phyloP scores from a whole-genome alignment of 2,329 filamentous ascomycete genomes.

The Trichoderma pleuroti region DNA sequence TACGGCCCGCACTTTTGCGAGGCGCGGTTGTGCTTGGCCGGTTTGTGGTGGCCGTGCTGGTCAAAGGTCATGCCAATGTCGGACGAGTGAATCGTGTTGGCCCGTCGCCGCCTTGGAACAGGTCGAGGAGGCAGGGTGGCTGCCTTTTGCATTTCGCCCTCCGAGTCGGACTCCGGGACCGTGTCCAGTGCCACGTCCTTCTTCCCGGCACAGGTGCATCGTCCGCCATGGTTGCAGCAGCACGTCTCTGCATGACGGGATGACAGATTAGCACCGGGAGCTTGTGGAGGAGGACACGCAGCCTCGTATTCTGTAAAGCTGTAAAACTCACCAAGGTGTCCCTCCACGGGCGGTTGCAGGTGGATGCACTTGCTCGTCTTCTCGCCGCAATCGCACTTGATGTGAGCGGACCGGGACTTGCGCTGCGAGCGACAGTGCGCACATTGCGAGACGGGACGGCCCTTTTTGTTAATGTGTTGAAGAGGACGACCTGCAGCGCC shows the following conservation, averaged over 20 bases:
- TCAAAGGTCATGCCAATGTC: conserved; percentile 58
- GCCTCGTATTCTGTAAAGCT: conserved; percentile 18
- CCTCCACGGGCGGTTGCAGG: conserved; percentile 54
- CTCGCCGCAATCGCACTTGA: conserved; percentile 95
- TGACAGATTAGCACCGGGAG: conserved; percentile 18
- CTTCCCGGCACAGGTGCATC: conserved; percentile 63
- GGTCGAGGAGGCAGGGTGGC: conserved; percentile 39
- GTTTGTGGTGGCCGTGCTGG: conserved; percentile 62
- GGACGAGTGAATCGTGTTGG: conserved; percentile 62
- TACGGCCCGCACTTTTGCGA: conserved; percentile 62
- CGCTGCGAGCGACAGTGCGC: conserved; percentile 93
- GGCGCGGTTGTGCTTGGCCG: conserved; percentile 57
- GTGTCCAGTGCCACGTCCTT: conserved; percentile 59
- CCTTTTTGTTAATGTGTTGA: conserved; percentile 95
- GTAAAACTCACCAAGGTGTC: conserved; percentile 53
- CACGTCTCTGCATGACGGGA: conserved; percentile 52
- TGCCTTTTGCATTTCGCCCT: conserved; percentile 40
- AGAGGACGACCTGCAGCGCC: conserved; percentile 71
- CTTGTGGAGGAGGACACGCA: conserved; percentile 8
- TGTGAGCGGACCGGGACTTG: conserved; percentile 90
- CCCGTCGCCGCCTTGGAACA: conserved; percentile 50
- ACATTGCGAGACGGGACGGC: conserved; percentile 95
- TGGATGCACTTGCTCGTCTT: conserved; percentile 73
- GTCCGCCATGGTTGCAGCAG: conserved; percentile 66
- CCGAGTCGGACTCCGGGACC: conserved; percentile 61